These are phyloP conservation scores for Penicillium maclennaniae DNA, from an alignment of 495 filamentous ascomycete genomes.

Conservation along the genomic window DNA sequence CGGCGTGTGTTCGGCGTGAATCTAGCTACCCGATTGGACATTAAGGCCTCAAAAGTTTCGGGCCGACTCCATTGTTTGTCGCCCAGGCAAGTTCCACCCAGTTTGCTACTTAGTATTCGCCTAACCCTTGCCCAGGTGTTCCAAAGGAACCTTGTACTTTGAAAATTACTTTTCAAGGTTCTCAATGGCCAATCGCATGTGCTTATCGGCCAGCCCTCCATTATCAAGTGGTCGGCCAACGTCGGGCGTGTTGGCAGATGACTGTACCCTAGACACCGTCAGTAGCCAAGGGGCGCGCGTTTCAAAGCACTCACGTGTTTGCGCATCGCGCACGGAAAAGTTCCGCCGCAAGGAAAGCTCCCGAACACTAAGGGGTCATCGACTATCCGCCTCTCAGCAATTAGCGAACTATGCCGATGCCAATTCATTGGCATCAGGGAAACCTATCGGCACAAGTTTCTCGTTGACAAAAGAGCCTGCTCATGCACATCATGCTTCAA, in stretches of 20 bases:
- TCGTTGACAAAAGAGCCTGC: not conserved
- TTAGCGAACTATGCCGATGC: not conserved
- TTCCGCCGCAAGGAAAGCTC: constrained; percentile 9
- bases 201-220: constrained; percentile 21
- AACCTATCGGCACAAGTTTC: not conserved
- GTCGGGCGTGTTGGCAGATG: constrained; percentile 20
- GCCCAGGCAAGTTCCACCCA: constrained; percentile 10
- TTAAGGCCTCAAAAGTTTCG: constrained; percentile 2
- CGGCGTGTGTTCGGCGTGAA: not conserved
- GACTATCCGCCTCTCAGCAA: constrained; percentile 2
- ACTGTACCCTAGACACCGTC: constrained; percentile 19
- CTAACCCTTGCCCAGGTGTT: constrained; percentile 10
- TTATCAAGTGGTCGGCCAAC: constrained; percentile 17
- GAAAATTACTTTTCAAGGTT: constrained; percentile 15
- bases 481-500: not conserved
- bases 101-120: not conserved
- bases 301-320: constrained; percentile 10
- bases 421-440: not conserved
- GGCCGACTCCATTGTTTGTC: constrained; percentile 1
- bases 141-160: constrained; percentile 16
- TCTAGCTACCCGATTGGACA: constrained; percentile 2
- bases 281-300: constrained; percentile 20
- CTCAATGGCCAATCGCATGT: constrained; percentile 22
- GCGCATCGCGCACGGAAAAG: constrained; percentile 10
- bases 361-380: constrained; percentile 8